A percentile compares a stretch with the other conserved stretches of the same genome.
phyloP scores from a whole-genome alignment of 2,329 filamentous ascomycete species.

The Colletotrichum australisinense region DNA sequence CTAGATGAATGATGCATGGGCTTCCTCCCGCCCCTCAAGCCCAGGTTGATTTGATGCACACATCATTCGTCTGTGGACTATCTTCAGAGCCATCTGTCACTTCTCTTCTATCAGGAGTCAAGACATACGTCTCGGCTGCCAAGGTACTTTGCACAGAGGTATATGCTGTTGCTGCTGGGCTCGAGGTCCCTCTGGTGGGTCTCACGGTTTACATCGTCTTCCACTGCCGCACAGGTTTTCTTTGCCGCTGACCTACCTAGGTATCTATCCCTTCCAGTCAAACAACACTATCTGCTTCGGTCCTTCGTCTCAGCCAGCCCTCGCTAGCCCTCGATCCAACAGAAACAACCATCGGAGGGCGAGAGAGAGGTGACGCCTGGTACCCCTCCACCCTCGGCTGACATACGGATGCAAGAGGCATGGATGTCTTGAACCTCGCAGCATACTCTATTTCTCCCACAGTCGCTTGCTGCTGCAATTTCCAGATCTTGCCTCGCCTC shows the following conservation, averaged over 20 bases:
- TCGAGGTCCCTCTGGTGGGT: not conserved
- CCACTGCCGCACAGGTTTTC: not conserved
- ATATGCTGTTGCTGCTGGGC: not conserved
- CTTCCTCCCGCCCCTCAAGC: not conserved
- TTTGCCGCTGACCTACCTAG: not conserved
- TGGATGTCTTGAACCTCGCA: not conserved
- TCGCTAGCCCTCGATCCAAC: not conserved
- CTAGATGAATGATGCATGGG: not conserved
- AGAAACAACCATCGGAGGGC: too few relatives aligned
- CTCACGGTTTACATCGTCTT: not conserved
- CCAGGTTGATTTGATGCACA: not conserved
- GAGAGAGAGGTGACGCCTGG: too few relatives aligned
- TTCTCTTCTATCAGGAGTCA: not conserved
- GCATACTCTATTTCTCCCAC: not conserved
- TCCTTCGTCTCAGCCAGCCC: not conserved
- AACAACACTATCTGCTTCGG: not conserved
- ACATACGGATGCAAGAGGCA: not conserved
- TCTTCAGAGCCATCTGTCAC: not conserved
- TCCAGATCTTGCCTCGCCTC: conserved; percentile 18
- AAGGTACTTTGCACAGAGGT: not conserved
- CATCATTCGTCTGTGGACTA: not conserved
- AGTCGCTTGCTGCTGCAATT: conserved; percentile 1
- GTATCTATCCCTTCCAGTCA: not conserved
- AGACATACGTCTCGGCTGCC: not conserved
- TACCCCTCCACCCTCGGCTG: not conserved